Evolutionary conservation across 345 rosid genomes (phyloP).

Genomic region (Barbarea vulgaris): DNA sequence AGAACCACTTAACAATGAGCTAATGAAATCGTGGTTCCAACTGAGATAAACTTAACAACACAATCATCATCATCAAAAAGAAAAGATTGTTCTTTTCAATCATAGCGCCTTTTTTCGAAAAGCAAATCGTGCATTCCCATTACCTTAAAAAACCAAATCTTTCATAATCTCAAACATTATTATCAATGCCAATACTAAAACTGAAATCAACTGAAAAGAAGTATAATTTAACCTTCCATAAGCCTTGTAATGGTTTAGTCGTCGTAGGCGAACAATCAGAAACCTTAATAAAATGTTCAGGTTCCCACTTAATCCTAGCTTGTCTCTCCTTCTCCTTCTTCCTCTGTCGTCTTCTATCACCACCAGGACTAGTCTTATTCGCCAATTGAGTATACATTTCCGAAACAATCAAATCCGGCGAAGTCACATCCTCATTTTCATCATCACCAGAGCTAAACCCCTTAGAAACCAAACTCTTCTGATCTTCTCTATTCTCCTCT

Average conservation of each 20-base stretch:
- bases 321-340: conserved; percentile 82
- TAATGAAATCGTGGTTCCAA: neutral
- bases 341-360: conserved; percentile 75
- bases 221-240: conserved; percentile 68
- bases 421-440: conserved; percentile 50
- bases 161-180: conserved; percentile 7
- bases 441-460: conserved; percentile 46
- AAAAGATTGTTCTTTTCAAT: conserved; percentile 4
- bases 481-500: conserved; percentile 56
- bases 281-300: conserved; percentile 83
- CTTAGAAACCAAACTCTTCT: neutral
- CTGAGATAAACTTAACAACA: neutral
- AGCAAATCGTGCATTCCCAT: neutral
- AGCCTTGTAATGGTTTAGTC: conserved; percentile 77
- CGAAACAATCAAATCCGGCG: conserved; percentile 48
- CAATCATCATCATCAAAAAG: conserved; percentile 19
- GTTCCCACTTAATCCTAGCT: conserved; percentile 69
- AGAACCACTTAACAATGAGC: conserved; percentile 4
- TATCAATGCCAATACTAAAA: neutral
- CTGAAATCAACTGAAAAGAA: neutral
- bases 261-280: conserved; percentile 64
- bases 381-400: conserved; percentile 83
- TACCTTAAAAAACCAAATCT: neutral
- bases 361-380: conserved; percentile 67
- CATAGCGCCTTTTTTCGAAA: neutral